Conservation (phyloP, 495 filamentous ascomycete species). For the Annulohypoxylon bovei region DNA sequence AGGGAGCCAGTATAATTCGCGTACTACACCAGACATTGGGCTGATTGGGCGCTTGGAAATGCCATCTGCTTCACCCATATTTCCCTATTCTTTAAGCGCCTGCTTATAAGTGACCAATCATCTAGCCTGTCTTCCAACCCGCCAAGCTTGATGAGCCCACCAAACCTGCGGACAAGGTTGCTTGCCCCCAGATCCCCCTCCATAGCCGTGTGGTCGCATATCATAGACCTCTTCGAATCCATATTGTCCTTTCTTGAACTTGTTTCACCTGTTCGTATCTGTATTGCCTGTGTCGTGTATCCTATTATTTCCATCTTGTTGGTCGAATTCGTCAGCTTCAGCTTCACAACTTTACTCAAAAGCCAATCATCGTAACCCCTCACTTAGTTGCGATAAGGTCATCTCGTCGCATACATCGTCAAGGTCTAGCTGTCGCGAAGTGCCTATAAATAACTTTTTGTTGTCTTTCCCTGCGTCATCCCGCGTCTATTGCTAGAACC, state of each 20-base stretch:
- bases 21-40: conserved; percentile 24
- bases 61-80: conserved; percentile 37
- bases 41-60: conserved; percentile 43
- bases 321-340: conserved; percentile 24
- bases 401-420: conserved; percentile 5
- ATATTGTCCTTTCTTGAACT: conserved; percentile 29
- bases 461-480: conserved; percentile 37
- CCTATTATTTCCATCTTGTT: conserved; percentile 12
- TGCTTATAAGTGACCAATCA: conserved; percentile 33
- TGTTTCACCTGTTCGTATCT: conserved; percentile 31
- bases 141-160: conserved; percentile 38
- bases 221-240: conserved; percentile 38
- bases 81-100: conserved; percentile 43
- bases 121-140: conserved; percentile 18
- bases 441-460: conserved; percentile 45
- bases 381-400: conserved; percentile 24
- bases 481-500: conserved; percentile 27
- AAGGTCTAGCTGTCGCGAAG: conserved; percentile 27
- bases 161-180: conserved; percentile 24
- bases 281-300: conserved; percentile 26
- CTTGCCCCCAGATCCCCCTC: conserved; percentile 25
- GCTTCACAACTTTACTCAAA: conserved; percentile 18
- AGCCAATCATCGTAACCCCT: conserved; percentile 38
- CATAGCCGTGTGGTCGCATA: conserved; percentile 39
- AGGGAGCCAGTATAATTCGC: conserved; percentile 30